These are phyloP conservation scores for Dendrocalamus latiflorus DNA, from an alignment of 202 grass and related monocot genomes.

Conservation along the genomic window DNA sequence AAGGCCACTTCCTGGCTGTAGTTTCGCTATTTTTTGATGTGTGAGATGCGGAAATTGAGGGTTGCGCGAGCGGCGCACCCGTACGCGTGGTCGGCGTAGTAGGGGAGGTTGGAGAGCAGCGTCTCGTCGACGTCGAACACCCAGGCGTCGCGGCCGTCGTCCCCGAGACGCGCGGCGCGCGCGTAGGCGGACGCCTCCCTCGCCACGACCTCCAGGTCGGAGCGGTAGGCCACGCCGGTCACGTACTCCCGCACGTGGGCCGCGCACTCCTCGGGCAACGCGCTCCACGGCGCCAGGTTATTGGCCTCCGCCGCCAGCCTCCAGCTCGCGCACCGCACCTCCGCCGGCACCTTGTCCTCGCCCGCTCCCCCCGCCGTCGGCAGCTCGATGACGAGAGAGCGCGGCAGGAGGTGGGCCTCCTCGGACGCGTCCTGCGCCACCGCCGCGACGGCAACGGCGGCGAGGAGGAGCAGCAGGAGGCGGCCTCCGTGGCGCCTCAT, in stretches of 20 bases:
- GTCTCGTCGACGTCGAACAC: constrained; percentile 88
- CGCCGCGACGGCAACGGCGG: neutral
- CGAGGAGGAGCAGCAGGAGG: neutral
- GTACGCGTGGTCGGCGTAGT: constrained; percentile 58
- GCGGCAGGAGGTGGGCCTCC: constrained; percentile 14
- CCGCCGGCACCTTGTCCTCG: neutral
- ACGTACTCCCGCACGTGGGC: constrained; percentile 54
- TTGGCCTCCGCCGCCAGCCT: constrained; percentile 59
- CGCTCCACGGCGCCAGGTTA: constrained; percentile 45
- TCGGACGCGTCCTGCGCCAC: neutral
- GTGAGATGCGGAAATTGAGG: neutral
- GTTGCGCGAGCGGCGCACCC: constrained; percentile 14
- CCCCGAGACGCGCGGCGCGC: neutral
- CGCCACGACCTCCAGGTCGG: constrained; percentile 52
- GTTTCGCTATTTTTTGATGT: neutral
- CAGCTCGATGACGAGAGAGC: constrained; percentile 38
- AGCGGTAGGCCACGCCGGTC: constrained; percentile 48
- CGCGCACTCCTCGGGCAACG: constrained; percentile 37
- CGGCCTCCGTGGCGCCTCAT: constrained; percentile 6
- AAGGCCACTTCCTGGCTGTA: neutral
- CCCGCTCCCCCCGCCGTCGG: neutral
- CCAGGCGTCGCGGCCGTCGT: constrained; percentile 43
- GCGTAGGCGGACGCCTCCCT: constrained; percentile 54
- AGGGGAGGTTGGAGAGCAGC: constrained; percentile 73
- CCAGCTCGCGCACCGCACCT: constrained; percentile 63